Percentiles rank a stretch among this genome's conserved stretches.
Conservation (phyloP, 2,329 filamentous ascomycete genomes). For the Aspergillus quadricinctus region DNA sequence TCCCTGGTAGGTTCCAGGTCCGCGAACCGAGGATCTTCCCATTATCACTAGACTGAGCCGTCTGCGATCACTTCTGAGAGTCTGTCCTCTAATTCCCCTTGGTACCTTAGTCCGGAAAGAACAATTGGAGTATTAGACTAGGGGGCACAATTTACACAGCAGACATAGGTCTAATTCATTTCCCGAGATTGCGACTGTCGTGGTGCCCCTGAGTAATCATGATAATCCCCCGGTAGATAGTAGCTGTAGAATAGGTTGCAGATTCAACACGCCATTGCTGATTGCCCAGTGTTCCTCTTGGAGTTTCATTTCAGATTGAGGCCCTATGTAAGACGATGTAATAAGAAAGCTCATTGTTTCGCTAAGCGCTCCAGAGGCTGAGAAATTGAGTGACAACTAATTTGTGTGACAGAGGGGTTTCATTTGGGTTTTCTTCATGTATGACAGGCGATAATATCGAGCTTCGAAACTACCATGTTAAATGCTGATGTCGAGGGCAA, state of each 20-base stretch:
- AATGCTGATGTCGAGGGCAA: neutral
- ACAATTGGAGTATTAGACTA: no score
- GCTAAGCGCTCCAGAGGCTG: neutral
- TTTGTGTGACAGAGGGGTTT: neutral
- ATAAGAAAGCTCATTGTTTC: slow-evolving; percentile 3
- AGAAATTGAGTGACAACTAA: neutral
- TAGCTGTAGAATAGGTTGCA: neutral
- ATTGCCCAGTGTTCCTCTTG: neutral
- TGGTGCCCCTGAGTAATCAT: no score
- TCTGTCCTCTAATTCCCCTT: no score
- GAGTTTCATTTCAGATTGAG: slow-evolving; percentile 1
- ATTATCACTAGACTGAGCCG: no score
- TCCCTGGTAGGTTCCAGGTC: no score
- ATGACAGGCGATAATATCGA: neutral
- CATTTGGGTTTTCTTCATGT: neutral
- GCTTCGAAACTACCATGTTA: neutral
- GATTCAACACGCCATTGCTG: neutral
- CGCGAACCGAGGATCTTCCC: no score
- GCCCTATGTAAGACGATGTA: slow-evolving; percentile 8
- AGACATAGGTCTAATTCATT: no score
- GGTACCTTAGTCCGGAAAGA: no score
- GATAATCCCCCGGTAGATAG: no score
- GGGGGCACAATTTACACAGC: neutral
- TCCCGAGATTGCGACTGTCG: no score
- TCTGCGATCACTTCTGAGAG: no score